Conservation (phyloP, 345 rosid species). For the Eutrema yunnanense region DNA sequence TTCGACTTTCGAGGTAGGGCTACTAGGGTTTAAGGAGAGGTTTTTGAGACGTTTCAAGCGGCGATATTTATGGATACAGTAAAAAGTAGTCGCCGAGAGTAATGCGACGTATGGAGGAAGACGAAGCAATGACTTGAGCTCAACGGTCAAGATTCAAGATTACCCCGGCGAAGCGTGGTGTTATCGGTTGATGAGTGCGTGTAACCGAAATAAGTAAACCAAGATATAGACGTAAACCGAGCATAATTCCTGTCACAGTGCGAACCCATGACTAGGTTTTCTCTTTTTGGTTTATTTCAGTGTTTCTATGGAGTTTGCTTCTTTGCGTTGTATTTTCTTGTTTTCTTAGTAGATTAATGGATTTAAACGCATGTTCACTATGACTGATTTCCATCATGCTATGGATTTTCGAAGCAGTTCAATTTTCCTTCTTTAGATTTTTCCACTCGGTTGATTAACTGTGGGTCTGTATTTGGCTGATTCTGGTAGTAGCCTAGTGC, state of each 20-base stretch:
- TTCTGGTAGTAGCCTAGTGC: not conserved
- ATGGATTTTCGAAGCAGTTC: not conserved
- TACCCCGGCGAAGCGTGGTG: constrained; percentile 26
- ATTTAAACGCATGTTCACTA: not conserved
- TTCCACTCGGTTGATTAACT: not conserved
- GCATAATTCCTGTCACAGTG: too few species aligned
- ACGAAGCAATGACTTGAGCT: constrained; percentile 20
- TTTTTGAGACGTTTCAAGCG: constrained; percentile 43
- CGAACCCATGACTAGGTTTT: too few species aligned
- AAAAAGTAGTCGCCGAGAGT: constrained; percentile 77
- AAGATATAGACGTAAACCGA: too few species aligned
- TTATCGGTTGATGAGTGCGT: not conserved
- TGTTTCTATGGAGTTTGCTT: not conserved
- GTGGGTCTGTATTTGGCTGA: not conserved
- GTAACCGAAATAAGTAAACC: too few species aligned
- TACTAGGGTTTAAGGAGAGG: constrained; percentile 33
- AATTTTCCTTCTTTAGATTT: not conserved
- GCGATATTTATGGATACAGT: constrained; percentile 77
- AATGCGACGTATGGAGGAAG: constrained; percentile 53
- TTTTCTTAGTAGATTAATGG: not conserved
- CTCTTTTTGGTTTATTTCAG: not conserved
- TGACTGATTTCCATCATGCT: too few species aligned
- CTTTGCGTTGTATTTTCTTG: not conserved
- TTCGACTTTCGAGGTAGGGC: not conserved
- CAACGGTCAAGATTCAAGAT: not conserved